Evolutionary conservation across 176 grass and related monocot genomes (phyloP).

Genomic region (Oryza glaberrima): DNA sequence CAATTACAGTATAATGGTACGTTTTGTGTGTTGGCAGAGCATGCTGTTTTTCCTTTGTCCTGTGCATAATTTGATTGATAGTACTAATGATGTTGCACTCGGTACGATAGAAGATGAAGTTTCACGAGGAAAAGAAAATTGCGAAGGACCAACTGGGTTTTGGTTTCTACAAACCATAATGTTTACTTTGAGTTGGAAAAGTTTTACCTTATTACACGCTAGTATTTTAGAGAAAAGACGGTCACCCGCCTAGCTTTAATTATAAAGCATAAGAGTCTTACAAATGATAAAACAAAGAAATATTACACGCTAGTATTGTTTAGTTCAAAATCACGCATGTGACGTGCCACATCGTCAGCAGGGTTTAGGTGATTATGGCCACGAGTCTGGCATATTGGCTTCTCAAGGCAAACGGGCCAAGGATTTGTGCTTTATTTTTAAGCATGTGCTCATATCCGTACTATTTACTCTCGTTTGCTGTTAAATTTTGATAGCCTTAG

Average conservation of each 20-base stretch:
- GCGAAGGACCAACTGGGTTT: conserved; percentile 16
- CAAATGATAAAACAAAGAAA: too few relatives aligned
- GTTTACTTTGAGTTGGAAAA: background rate
- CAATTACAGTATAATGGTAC: background rate
- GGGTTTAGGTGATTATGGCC: too few relatives aligned
- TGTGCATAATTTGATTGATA: background rate
- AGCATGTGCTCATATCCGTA: too few relatives aligned
- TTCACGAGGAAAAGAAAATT: background rate
- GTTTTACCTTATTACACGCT: background rate
- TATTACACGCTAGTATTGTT: background rate
- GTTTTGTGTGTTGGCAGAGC: background rate
- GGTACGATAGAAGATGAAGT: background rate
- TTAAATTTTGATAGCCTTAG: too few relatives aligned
- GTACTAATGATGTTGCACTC: background rate
- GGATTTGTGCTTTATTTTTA: too few relatives aligned
- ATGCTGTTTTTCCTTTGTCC: background rate
- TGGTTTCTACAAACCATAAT: background rate
- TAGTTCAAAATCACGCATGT: background rate
- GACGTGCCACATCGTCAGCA: background rate
- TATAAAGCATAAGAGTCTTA: too few relatives aligned
- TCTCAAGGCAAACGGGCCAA: too few relatives aligned
- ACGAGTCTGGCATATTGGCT: too few relatives aligned
- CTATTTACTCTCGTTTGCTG: too few relatives aligned
- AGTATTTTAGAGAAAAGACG: too few relatives aligned
- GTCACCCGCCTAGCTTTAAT: too few relatives aligned